Evolutionary conservation across 306 rosid genomes (phyloP).

Genomic region (Prunus mume): DNA sequence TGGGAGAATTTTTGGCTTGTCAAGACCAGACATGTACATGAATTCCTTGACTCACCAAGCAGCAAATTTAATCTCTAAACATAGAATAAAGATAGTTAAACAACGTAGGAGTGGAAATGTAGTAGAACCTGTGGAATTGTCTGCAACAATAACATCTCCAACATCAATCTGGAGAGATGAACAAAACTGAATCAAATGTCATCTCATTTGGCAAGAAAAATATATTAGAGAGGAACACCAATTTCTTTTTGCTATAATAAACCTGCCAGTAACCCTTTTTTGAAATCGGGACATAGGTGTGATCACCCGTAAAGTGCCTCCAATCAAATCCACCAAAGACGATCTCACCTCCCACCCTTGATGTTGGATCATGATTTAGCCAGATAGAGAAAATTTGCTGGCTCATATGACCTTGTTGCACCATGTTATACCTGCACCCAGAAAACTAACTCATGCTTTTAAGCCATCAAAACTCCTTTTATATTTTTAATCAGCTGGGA

Average conservation of each 20-base stretch:
- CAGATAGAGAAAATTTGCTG: constrained; percentile 42
- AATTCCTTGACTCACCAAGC: neutral
- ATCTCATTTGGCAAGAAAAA: constrained; percentile 20
- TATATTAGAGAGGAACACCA: neutral
- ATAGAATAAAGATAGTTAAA: constrained; percentile 5
- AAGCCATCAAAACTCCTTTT: neutral
- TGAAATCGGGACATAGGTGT: constrained; percentile 56
- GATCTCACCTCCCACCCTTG: constrained; percentile 42
- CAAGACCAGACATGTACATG: neutral
- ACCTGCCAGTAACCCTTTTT: constrained; percentile 78
- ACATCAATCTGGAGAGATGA: constrained; percentile 50
- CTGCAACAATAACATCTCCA: constrained; percentile 61
- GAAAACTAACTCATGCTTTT: neutral
- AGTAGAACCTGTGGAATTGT: constrained; percentile 55
- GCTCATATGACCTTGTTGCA: constrained; percentile 28
- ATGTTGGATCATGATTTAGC: constrained; percentile 34
- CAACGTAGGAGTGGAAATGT: constrained; percentile 12
- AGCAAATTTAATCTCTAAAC: neutral
- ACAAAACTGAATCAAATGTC: constrained; percentile 18
- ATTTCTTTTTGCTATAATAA: constrained; percentile 5
- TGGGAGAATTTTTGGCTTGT: constrained; percentile 1
- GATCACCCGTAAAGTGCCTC: constrained; percentile 65
- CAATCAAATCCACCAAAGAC: constrained; percentile 65
- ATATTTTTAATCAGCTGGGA: neutral
- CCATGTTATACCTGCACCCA: constrained; percentile 35